phyloP scores from a whole-genome alignment of 78 protist genomes.

The Cavenderia fasciculata region DNA sequence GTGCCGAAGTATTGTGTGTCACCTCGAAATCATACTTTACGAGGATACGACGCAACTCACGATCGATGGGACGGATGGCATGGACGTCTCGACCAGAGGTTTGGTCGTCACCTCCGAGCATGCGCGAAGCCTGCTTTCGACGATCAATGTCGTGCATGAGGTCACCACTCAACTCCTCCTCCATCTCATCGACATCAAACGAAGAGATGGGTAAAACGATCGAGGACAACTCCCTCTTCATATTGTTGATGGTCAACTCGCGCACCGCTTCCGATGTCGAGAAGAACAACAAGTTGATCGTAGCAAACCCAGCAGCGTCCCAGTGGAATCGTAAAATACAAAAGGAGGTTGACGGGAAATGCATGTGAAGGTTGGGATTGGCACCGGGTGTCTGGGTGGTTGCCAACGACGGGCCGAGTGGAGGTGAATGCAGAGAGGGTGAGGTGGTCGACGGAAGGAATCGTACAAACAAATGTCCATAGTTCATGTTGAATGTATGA shows the following conservation, averaged over 20 bases:
- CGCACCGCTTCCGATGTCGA: slow-evolving; percentile 56
- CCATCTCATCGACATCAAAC: slow-evolving; percentile 34
- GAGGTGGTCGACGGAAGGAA: slow-evolving; percentile 46
- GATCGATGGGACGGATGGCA: background rate
- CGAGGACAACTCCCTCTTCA: slow-evolving; percentile 30
- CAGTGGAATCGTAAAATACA: slow-evolving; percentile 37
- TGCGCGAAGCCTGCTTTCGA: background rate
- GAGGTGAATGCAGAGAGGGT: slow-evolving; percentile 67
- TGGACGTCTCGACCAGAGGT: background rate
- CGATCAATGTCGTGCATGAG: background rate
- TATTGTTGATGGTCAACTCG: slow-evolving; percentile 3
- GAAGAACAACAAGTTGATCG: slow-evolving; percentile 30
- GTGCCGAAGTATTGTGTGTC: no score
- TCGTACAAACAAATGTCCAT: slow-evolving; percentile 22
- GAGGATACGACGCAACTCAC: slow-evolving; percentile 16
- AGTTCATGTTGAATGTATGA: background rate
- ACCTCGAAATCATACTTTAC: slow-evolving; percentile 63
- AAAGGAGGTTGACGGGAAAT: slow-evolving; percentile 53
- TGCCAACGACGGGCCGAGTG: background rate
- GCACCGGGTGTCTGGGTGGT: background rate
- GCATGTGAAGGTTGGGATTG: background rate
- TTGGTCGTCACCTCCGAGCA: background rate
- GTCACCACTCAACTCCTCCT: slow-evolving; percentile 13
- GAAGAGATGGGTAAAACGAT: background rate
- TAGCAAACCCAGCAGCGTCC: slow-evolving; percentile 54